Evolutionary conservation across 306 rosid genomes (phyloP), one percentile per base, ranked within the genome.

Genomic region (Fragaria nilgerrensis): DNA sequence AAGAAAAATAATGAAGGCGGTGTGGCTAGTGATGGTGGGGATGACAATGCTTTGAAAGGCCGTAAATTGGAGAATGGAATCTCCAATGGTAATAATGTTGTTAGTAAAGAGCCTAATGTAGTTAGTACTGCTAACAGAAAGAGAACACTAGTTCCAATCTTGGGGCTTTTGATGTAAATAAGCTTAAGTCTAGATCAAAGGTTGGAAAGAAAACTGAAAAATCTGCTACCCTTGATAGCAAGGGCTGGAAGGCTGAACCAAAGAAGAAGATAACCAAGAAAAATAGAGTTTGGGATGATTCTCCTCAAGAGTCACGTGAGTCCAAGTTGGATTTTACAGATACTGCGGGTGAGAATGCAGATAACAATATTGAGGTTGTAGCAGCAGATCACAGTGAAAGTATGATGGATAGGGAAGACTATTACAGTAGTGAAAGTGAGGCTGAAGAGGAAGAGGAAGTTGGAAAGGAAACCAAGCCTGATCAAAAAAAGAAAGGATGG

Each of bases 81-180:
- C 85, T 84, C 88, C 83, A 87, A 87, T 80, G 88, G 83, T 23
- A 62, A 82, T 89, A 77, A 72, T 85, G 87, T 84, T 83, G 79
- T 76, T 78, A 77, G 49, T 58, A 86, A 84, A 70, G 88, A 80
- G 43, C 63, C 89, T 84, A 90, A 89, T 70, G 36, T 76, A 85
- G 86, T 79, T 77, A 78, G 82, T 77, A 68, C 36, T 55, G 78
- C 78, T 75, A 89, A 86, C 73, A 89, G 90, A 88, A 88, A 85
- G 97, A 87, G 81, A 89, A 89, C 80, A 86, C 79, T 12, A 89
- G 98, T 81, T 84, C 92, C 79, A 87, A 92, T 80, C 39, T 72
- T 62, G 96, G 97, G 85, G 96, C 98, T 88, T 95, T 95, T 84
- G 98, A 95, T 95, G 97, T 95, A 88, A 89, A 86, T 92, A 95